Evolutionary conservation across 768 basidiomycete species (phyloP), one percentile per base, ranked within the genome.

Genomic region (Mycena olivaceomarginata): DNA sequence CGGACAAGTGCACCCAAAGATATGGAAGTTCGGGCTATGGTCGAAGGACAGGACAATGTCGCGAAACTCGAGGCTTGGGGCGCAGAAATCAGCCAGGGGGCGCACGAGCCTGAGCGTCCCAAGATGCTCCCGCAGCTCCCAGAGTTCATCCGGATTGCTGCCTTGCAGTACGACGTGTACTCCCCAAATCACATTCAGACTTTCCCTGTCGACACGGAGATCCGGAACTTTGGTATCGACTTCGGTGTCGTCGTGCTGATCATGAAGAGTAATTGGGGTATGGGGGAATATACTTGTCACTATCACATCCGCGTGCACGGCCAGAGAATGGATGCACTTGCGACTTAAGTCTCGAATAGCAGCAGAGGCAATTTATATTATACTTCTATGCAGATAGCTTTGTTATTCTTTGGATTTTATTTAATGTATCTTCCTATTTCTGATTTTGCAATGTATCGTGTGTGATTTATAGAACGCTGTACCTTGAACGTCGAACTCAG

Each of bases 1-100:
- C 88, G 93, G 48, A 67, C 66, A 41, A 93, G 93, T 62, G 96
- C 97, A 3, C 98, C 98, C 62, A 88, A 91, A 75, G 88, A 94
- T 57, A 96, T 98, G 92, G 96, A 98, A 79, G 91, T 98, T 5
- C 98, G 97, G 97, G 97, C 93, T 0, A 85, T 97, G 79, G 91
- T 98, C 48, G 97, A 98, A 79, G 95, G 95, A 13, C 77, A 82
- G 68, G 94, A 95, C 67, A 95, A 97, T 79, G 72, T 92, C 10
- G 89, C 85, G 46, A 94, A 92, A 83, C 87, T 95, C 31, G 81
- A 80, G 31, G 89, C 85, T 72, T 95, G 93, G 88, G 86, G 85
- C 77, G 88, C 85, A 78, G 87, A 89, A 83, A 88, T 87, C 81
- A 85, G 82, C 56, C 83, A 82, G 67, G 79, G 79, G 64, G 85